Base-by-base conservation (phyloP, 768 basidiomycete genomes). In the Phylloporus sp. region DNA sequence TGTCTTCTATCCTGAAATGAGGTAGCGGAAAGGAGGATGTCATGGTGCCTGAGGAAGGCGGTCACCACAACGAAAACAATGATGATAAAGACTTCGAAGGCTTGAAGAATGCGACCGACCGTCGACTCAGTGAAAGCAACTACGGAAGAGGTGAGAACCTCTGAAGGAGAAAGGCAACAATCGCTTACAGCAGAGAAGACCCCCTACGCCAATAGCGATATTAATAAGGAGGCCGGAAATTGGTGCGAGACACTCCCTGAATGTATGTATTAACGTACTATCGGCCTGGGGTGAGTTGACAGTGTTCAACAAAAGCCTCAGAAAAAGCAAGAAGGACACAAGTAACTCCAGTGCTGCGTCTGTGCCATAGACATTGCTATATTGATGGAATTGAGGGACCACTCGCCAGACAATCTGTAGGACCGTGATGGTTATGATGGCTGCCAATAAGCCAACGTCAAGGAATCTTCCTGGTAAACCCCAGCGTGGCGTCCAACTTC, bases 121-220 rank as follows among this genome's bases (percentile, higher is more conserved):
- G 72, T 71, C 6, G 77, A 78, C 65, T 89, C 87, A 3, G 86
- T 78, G 58, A 88, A 86, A 43, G 71, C 66, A 60, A 83, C 85
- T 87, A 53, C 28, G 18, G 33, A 43, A 41, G 4, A 29, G 35
- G 26, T 61, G 34, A 62, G 50, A 33, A 34, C 21, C 31, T 29
- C 18, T 44, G 36, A 51, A 38, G 13, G 26, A 36, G 31, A 31
- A 38, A 29, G 32, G 11, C 10, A n/a, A 24, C 10, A 32, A 42
- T 31, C 14, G 74, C 85, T 69, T 57, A 88, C 87, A 79, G 29
- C 58, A 52, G 22, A 78, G 54, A 29, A 85, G 64, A 51, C 81
- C 77, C 17, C 79, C 82, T 18, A 83, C 61, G 10, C 74, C 79
- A 31, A 84, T 61, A 23, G 71, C 73, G 17, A 74, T 57, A 42